Conservation (phyloP, 441 rosid species). For the Euphorbia corollata region DNA sequence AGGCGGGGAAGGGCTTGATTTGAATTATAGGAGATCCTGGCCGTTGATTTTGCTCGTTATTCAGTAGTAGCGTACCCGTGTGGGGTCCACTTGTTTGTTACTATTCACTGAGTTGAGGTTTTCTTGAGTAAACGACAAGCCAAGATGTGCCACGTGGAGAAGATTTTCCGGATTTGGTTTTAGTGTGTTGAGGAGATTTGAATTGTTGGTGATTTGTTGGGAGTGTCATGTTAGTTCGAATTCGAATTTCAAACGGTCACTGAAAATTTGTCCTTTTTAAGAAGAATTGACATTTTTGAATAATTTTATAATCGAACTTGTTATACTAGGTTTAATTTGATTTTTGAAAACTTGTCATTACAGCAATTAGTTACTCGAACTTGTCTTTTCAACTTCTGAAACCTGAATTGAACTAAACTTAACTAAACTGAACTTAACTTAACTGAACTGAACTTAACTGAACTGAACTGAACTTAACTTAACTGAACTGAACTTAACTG, state of each 20-base stretch:
- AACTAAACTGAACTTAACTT: no score
- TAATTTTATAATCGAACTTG: conserved; percentile 12
- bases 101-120: neutral
- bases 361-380: neutral
- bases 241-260: conserved; percentile 86
- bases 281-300: conserved; percentile 2
- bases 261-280: conserved; percentile 17
- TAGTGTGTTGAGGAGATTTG: neutral
- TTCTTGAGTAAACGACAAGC: conserved; percentile 17
- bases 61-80: conserved; percentile 43
- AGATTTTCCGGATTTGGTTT: neutral
- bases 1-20: conserved; percentile 32
- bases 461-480: no score
- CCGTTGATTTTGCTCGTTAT: conserved; percentile 38
- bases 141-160: conserved; percentile 22
- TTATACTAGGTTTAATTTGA: neutral
- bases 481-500: no score
- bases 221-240: conserved; percentile 43
- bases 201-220: conserved; percentile 14
- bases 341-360: neutral
- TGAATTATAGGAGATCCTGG: conserved; percentile 34
- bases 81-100: conserved; percentile 22
- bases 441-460: no score
- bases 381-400: no score
- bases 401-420: no score